phyloP scores from a whole-genome alignment of 768 basidiomycete genomes.

The Neoboletus magnificus region DNA sequence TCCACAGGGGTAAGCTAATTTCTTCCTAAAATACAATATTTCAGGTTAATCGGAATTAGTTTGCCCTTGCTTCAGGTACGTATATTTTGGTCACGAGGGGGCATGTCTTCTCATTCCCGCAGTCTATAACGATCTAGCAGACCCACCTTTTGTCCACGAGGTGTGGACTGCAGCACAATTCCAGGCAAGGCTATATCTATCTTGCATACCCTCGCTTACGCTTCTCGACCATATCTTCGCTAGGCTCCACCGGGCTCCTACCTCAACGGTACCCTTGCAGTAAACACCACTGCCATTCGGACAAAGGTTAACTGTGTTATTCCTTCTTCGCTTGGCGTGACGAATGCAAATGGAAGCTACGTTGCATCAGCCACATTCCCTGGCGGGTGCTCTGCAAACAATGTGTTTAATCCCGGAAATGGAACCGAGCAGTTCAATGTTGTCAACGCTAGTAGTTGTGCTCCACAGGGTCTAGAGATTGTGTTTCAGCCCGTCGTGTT shows the following conservation, averaged over 20 bases:
- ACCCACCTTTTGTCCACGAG: constrained; percentile 54
- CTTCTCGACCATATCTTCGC: neutral
- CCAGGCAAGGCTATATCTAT: constrained; percentile 32
- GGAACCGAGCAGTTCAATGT: constrained; percentile 52
- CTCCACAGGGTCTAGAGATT: constrained; percentile 30
- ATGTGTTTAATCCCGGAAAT: constrained; percentile 37
- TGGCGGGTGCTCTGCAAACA: constrained; percentile 42
- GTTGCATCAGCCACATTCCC: constrained; percentile 44
- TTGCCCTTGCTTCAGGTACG: constrained; percentile 28
- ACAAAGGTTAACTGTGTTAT: constrained; percentile 48
- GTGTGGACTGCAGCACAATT: constrained; percentile 58
- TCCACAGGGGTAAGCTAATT: constrained; percentile 49
- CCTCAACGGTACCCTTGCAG: constrained; percentile 51
- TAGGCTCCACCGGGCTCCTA: constrained; percentile 43
- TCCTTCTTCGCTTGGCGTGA: constrained; percentile 32
- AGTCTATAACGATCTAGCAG: constrained; percentile 40
- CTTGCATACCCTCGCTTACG: neutral
- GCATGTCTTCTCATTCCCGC: neutral
- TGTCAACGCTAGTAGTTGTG: constrained; percentile 33
- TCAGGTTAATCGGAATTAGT: constrained; percentile 30
- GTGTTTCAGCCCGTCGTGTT: constrained; percentile 60
- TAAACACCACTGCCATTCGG: constrained; percentile 48
- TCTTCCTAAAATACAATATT: neutral
- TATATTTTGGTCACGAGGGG: neutral
- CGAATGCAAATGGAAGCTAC: constrained; percentile 27